Evolutionary conservation across 129 eudicot species (phyloP), one percentile per base, ranked within the genome.

Genomic region (Lactuca sativa): DNA sequence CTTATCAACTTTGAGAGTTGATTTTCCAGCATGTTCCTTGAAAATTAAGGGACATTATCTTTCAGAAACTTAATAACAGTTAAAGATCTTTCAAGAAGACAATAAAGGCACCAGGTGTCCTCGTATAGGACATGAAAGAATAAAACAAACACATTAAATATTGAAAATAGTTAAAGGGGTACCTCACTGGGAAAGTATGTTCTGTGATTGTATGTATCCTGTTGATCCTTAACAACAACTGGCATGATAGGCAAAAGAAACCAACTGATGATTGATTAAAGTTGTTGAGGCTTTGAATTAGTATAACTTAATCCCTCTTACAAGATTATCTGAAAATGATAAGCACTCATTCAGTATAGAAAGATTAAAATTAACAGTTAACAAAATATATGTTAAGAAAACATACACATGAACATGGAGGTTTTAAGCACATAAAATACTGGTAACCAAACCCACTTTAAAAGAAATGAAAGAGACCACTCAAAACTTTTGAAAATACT

Each of bases 151-250:
- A 73, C 33, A 74, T 74, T 15, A 9, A 4, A 37, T 48, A 18
- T 53, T 9, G 13, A 47, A 44, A 75, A 59, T 57, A 75, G 79
- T 75, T 49, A 75, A 67, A 67, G 47, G 9, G 74, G 74, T 67
- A 75, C 80, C 80, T 75, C 66, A 38, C 30, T 14, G 55, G 38
- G 15, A 4, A 72, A 52, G 54, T 62, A 41, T 13, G 77, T 51
- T 62, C 61, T 62, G 54, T 25, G 30, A 1, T 25, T 25, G 2
- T 62, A 72, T 16, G 25, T 62, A 72, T 62, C 70, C 14, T 30
- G 74, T 49, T 59, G 80, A 75, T 75, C 80, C 69, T 60, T 60
- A 58, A 68, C 62, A 59, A 74, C 80, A 59, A 75, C 80, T 67
- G 52, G 80, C 80, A 75, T 75, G 80, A 75, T 67, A 4, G 63